These are phyloP conservation scores for Phanerodontia chrysosporium DNA, from an alignment of 768 basidiomycete genomes.

Conservation along the genomic window DNA sequence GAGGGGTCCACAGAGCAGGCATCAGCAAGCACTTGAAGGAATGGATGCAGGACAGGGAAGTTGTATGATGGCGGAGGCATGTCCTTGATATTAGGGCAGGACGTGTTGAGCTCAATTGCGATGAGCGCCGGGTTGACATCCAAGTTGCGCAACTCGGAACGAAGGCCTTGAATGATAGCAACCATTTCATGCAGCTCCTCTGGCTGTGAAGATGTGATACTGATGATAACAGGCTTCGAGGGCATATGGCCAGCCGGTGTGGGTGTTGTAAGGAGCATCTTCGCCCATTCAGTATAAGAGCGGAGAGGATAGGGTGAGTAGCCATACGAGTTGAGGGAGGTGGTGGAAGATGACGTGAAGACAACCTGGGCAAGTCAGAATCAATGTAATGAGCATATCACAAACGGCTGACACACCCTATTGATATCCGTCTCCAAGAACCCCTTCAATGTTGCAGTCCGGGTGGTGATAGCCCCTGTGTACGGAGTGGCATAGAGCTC, in stretches of 20 bases:
- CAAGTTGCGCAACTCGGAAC: constrained; percentile 27
- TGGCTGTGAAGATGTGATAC: constrained; percentile 63
- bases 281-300: constrained; percentile 64
- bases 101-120: constrained; percentile 79
- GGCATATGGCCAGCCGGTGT: constrained; percentile 20
- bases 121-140: constrained; percentile 36
- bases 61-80: constrained; percentile 66
- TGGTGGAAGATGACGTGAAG: constrained; percentile 43
- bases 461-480: constrained; percentile 79
- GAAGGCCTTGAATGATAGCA: constrained; percentile 53
- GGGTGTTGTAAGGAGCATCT: constrained; percentile 40
- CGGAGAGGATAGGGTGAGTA: constrained; percentile 76
- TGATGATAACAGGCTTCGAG: constrained; percentile 71
- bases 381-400: not conserved
- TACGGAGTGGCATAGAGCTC: constrained; percentile 60
- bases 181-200: constrained; percentile 53
- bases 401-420: constrained; percentile 41
- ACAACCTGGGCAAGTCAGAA: constrained; percentile 43
- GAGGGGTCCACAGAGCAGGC: constrained; percentile 45
- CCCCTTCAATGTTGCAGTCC: constrained; percentile 69
- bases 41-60: constrained; percentile 43
- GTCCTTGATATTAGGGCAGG: constrained; percentile 73
- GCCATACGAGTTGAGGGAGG: constrained; percentile 84
- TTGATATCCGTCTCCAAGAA: constrained; percentile 64
- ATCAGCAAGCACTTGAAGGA: constrained; percentile 52